Percentiles rank a stretch among this genome's conserved stretches.
Evolutionary conservation across 2,329 filamentous ascomycete genomes (phyloP).

Genomic region (Fusarium albosuccineum): DNA sequence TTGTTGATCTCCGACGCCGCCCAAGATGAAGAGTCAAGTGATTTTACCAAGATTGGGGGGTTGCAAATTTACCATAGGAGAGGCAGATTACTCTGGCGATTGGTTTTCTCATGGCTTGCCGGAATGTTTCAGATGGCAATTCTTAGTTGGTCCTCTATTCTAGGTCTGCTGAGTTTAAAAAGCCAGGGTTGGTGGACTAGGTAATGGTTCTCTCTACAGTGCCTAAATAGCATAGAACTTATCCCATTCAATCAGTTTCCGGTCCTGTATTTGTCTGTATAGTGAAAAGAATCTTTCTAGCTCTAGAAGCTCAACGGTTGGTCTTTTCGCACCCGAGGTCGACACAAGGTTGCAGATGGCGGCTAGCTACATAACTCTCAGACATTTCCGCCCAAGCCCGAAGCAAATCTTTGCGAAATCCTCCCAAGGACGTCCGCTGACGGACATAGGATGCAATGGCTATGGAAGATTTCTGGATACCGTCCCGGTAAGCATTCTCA

Average conservation of each 20-base stretch:
- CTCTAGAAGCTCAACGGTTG: too few relatives aligned
- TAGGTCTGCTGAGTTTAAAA: conserved; percentile 10
- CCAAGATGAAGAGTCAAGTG: background rate
- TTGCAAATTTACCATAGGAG: conserved; percentile 9
- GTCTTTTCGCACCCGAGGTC: too few relatives aligned
- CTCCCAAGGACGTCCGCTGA: conserved; percentile 6
- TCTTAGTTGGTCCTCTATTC: conserved; percentile 9
- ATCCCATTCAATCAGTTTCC: too few relatives aligned
- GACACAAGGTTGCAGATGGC: too few relatives aligned
- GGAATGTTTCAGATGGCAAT: conserved; percentile 11
- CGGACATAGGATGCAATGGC: conserved; percentile 4
- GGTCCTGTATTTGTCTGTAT: too few relatives aligned
- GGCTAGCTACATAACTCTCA: too few relatives aligned
- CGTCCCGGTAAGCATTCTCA: conserved; percentile 1
- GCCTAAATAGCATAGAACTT: too few relatives aligned
- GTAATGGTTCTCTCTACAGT: background rate
- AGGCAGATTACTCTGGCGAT: conserved; percentile 9
- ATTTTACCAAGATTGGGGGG: conserved; percentile 1
- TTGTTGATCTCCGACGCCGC: conserved; percentile 2
- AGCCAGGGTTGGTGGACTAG: conserved; percentile 16
- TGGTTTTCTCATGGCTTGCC: conserved; percentile 10
- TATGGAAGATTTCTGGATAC: conserved; percentile 1
- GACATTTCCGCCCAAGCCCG: too few relatives aligned
- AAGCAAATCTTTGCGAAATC: conserved; percentile 9
- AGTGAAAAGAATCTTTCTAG: too few relatives aligned